Conservation (phyloP, 306 rosid genomes). For the Vigna hirtella region DNA sequence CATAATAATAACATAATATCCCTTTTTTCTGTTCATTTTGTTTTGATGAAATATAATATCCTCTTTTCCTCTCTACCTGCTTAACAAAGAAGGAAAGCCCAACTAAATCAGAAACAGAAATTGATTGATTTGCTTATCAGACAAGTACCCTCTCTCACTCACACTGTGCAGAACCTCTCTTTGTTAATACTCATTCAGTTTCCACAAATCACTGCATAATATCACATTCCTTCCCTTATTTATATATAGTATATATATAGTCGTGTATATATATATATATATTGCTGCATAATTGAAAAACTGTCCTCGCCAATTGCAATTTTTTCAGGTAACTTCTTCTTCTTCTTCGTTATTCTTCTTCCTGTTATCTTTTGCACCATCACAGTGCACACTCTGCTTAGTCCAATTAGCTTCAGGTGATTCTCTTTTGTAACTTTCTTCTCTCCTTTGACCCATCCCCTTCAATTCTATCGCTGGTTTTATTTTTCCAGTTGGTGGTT, state of each 20-base stretch:
- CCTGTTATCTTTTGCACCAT: neutral
- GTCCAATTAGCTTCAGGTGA: conserved; percentile 27
- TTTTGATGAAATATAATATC: neutral
- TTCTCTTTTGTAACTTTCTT: neutral
- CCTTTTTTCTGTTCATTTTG: neutral
- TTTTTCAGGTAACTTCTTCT: conserved; percentile 44
- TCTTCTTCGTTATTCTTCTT: conserved; percentile 5
- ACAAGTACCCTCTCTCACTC: conserved; percentile 22
- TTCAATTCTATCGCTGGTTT: conserved; percentile 37
- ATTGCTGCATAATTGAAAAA: conserved; percentile 11
- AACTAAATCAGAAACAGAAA: conserved; percentile 10
- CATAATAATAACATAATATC: neutral
- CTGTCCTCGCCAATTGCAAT: conserved; percentile 41
- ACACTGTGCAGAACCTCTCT: neutral
- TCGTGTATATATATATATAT: neutral
- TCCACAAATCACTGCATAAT: neutral
- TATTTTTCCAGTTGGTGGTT: conserved; percentile 16
- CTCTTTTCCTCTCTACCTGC: conserved; percentile 17
- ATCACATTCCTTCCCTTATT: conserved; percentile 31
- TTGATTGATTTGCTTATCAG: neutral
- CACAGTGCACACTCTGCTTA: conserved; percentile 30
- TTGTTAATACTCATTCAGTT: neutral
- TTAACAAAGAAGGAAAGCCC: neutral
- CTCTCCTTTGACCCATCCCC: conserved; percentile 37
- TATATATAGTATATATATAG: neutral